These are phyloP conservation scores for Exophiala bonariae DNA, from an alignment of 2,329 filamentous ascomycete genomes.

Conservation along the genomic window DNA sequence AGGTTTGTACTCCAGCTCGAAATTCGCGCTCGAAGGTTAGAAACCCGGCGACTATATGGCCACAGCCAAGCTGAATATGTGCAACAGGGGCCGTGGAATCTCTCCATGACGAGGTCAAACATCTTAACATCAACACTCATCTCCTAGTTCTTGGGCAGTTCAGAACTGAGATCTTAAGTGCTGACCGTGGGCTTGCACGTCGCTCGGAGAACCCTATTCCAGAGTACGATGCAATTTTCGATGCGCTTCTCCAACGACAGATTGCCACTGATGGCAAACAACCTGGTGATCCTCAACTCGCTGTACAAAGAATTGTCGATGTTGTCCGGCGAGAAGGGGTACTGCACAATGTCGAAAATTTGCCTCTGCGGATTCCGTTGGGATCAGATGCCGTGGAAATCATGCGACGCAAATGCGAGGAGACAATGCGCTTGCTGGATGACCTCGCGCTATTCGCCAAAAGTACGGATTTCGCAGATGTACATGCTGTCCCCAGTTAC, in stretches of 20 bases:
- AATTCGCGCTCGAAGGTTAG: constrained; percentile 42
- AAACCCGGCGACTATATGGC: too few species aligned
- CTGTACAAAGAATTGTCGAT: constrained; percentile 53
- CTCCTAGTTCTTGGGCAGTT: constrained; percentile 38
- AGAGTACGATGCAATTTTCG: constrained; percentile 6
- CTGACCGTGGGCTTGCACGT: constrained; percentile 3
- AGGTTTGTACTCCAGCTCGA: constrained; percentile 38
- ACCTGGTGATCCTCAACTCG: constrained; percentile 58
- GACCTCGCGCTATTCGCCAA: too few species aligned
- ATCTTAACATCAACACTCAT: constrained; percentile 33
- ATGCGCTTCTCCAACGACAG: constrained; percentile 30
- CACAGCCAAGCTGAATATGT: background rate
- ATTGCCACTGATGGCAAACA: constrained; percentile 41
- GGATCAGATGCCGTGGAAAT: constrained; percentile 51
- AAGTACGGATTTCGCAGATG: too few species aligned
- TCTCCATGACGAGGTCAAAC: constrained; percentile 31
- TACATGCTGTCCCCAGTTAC: too few species aligned
- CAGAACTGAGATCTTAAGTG: constrained; percentile 14
- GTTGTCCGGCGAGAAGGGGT: constrained; percentile 54
- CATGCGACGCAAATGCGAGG: constrained; percentile 45
- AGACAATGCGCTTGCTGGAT: constrained; percentile 45
- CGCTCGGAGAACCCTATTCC: constrained; percentile 4
- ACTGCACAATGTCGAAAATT: constrained; percentile 44
- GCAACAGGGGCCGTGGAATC: constrained; percentile 28
- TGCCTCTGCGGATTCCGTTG: constrained; percentile 56